Evolutionary conservation across 2,329 filamentous ascomycete genomes (phyloP).

Genomic region (Chaetomiaceae sp.): DNA sequence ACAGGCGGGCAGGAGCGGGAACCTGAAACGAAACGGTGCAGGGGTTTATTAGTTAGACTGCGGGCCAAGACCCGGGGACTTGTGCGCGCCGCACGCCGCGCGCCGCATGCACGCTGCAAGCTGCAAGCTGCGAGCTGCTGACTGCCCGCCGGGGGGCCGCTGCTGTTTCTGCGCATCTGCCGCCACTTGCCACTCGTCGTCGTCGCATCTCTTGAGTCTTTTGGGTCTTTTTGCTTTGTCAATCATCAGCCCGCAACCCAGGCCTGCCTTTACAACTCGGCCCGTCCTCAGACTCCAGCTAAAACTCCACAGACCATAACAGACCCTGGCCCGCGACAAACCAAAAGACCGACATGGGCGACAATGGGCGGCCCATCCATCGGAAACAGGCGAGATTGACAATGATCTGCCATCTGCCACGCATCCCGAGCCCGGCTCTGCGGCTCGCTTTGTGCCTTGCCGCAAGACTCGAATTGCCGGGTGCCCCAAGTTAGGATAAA

Average conservation of each 20-base stretch:
- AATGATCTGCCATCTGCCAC: conserved; percentile 8
- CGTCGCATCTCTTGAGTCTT: background rate
- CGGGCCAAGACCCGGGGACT: conserved; percentile 12
- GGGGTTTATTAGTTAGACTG: conserved; percentile 4
- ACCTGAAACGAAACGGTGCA: conserved; percentile 24
- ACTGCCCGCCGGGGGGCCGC: too few relatives aligned
- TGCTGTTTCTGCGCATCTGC: too few relatives aligned
- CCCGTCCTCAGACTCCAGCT: too few relatives aligned
- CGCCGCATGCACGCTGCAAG: too few relatives aligned
- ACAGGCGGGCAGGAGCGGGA: conserved; percentile 2
- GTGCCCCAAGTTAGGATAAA: too few relatives aligned
- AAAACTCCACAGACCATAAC: conserved; percentile 1
- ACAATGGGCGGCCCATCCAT: background rate
- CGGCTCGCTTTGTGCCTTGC: background rate
- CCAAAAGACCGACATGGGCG: background rate
- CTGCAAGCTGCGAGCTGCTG: too few relatives aligned
- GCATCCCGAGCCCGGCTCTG: background rate
- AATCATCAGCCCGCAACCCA: too few relatives aligned
- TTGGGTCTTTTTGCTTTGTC: too few relatives aligned
- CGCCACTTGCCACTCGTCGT: background rate
- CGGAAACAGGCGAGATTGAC: conserved; percentile 11
- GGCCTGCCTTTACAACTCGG: too few relatives aligned
- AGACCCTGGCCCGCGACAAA: background rate
- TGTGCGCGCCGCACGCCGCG: too few relatives aligned
- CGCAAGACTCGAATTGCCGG: background rate